Base-by-base conservation (phyloP, 164 flowering plant genomes). In the Hamamelis virginiana region DNA sequence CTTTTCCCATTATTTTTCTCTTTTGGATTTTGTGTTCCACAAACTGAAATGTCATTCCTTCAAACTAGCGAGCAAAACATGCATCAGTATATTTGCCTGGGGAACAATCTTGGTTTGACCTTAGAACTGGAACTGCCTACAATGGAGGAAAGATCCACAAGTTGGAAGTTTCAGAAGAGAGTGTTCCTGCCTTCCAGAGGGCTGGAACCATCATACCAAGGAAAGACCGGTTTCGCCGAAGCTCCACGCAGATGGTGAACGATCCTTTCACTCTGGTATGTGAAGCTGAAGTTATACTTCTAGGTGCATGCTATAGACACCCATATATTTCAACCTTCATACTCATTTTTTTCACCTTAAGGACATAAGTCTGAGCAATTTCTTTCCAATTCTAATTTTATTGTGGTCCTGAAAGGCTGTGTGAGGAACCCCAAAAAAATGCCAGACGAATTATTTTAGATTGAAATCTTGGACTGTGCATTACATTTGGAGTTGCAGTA, bases 221-320 rank as follows among this genome's bases (percentile, higher is more conserved):
- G 77, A 93, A 89, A 78, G 97, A 96, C 71, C 84, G 99, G 56
- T 83, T 68, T 68, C 91, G 99, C 23, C 82, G 99, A 74, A 96
- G 99, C 77, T 86, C 98, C 63, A 88, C 92, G 5, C 99, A 93
- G 80, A 96, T 93, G 99, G 86, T 71, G 53, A 80, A 88, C 58
- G 99, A 96, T 83, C 99, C 99, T 56, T 96, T 84, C 73, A 93
- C 99, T 63, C 80, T 96, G 97, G 99, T 96, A 89, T n/a, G 88
- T 81, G 43, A 23, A 53, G 21, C 59, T 64, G 41, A 28, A 13
- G 59, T 22, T 25, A 6, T 27, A 15, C 16, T 69, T 14, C n/a
- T 9, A 10, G 1, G 19, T 15, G 19, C 33, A 22, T 64, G 19
- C 58, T 3, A 1, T 6, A 33, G 41, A 6, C 41, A 33, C 6